These are phyloP conservation scores for Evansstolkia leycettana DNA, from an alignment of 495 filamentous ascomycete species.

Conservation along the genomic window DNA sequence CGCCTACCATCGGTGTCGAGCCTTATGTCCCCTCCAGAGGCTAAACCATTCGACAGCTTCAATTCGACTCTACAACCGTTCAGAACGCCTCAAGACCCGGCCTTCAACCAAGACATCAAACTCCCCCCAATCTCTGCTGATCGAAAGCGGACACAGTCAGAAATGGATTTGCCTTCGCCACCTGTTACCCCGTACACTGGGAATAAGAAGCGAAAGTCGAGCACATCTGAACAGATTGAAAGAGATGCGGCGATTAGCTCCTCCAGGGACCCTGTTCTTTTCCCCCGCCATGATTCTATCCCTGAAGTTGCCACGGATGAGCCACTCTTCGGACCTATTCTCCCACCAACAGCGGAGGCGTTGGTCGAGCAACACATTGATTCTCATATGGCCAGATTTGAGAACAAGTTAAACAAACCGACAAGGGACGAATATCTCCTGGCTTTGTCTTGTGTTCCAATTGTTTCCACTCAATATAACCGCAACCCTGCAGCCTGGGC, in stretches of 20 bases:
- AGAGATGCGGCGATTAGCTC: conserved; percentile 18
- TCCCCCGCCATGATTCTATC: conserved; percentile 35
- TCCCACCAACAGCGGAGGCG: conserved; percentile 33
- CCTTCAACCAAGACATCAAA: conserved; percentile 30
- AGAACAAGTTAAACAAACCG: conserved; percentile 48
- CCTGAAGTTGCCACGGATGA: conserved; percentile 34
- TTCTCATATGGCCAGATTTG: conserved; percentile 43
- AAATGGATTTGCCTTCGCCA: conserved; percentile 51
- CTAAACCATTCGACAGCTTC: conserved; percentile 50
- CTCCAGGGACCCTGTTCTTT: conserved; percentile 50
- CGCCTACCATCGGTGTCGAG: conserved; percentile 41
- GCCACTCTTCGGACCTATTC: conserved; percentile 42
- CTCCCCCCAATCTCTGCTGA: conserved; percentile 36
- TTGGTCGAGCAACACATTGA: conserved; percentile 56
- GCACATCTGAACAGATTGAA: conserved; percentile 27
- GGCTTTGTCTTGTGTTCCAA: conserved; percentile 53
- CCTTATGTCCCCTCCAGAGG: conserved; percentile 68
- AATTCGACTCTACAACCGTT: conserved; percentile 24
- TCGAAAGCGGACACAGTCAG: conserved; percentile 35
- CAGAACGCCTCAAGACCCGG: conserved; percentile 15
- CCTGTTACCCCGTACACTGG: conserved; percentile 57
- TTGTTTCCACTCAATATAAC: conserved; percentile 45
- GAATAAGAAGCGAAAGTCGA: conserved; percentile 37
- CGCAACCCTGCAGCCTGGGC: conserved; percentile 49
- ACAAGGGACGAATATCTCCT: conserved; percentile 58